Conservation (phyloP, 2,329 filamentous ascomycete species). For the Xylariaceae sp. region DNA sequence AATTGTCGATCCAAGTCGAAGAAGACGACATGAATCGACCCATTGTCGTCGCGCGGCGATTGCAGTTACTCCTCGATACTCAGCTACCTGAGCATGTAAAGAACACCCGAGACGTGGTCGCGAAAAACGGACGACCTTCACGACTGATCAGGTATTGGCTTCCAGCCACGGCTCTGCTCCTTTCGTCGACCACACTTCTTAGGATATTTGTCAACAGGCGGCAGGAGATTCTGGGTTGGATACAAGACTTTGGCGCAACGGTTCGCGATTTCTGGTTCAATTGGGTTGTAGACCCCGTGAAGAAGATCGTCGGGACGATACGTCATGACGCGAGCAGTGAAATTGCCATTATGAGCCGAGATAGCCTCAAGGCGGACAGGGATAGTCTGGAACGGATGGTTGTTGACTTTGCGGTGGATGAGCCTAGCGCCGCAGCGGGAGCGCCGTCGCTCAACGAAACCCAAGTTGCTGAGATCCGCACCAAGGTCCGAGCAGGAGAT, state of each 20-base stretch:
- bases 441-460: constrained; percentile 55
- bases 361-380: constrained; percentile 83
- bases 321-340: constrained; percentile 89
- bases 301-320: constrained; percentile 84
- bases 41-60: constrained; percentile 59
- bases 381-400: constrained; percentile 97
- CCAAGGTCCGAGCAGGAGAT: constrained; percentile 85
- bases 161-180: constrained; percentile 63
- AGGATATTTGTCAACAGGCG: constrained; percentile 70
- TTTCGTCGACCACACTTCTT: constrained; percentile 85
- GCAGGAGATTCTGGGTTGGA: constrained; percentile 75
- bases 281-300: constrained; percentile 85
- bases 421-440: constrained; percentile 58
- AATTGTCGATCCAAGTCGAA: constrained; percentile 50
- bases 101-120: constrained; percentile 52
- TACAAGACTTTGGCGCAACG: constrained; percentile 73
- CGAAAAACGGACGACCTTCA: constrained; percentile 70
- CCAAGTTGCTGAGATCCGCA: constrained; percentile 70
- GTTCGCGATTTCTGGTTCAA: constrained; percentile 89
- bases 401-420: constrained; percentile 87
- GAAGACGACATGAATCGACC: constrained; percentile 47
- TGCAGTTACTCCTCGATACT: constrained; percentile 64
- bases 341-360: constrained; percentile 93
- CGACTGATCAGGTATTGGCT: constrained; percentile 83
- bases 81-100: constrained; percentile 65